phyloP scores from a whole-genome alignment of 257 asterid species.

The Capsicum chinense region DNA sequence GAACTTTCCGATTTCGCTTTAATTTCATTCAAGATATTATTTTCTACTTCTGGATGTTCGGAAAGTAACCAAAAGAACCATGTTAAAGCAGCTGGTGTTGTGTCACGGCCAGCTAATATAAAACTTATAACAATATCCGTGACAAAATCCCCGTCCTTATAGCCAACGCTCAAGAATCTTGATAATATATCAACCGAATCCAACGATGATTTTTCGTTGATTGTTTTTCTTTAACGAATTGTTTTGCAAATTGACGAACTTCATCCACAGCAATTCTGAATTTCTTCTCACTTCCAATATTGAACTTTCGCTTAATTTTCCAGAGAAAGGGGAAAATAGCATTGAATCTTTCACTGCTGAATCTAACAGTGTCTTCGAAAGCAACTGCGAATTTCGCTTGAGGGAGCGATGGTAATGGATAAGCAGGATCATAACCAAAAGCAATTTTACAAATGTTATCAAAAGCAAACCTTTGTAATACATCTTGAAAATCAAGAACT shows the following conservation, averaged over 20 bases:
- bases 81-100: neutral
- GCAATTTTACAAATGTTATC: conserved; percentile 4
- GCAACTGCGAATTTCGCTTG: neutral
- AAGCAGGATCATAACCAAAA: conserved; percentile 15
- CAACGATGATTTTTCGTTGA: neutral
- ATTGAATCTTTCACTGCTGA: conserved; percentile 20
- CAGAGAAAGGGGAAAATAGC: neutral
- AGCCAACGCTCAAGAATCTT: neutral
- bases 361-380: neutral
- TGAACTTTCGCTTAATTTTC: neutral
- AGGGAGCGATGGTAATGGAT: neutral
- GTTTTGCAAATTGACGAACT: conserved; percentile 18
- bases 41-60: neutral
- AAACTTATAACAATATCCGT: neutral
- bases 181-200: conserved; percentile 7
- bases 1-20: neutral
- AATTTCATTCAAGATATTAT: neutral
- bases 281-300: neutral
- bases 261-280: neutral
- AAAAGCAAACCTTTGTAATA: conserved; percentile 49
- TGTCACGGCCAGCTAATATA: conserved; percentile 22
- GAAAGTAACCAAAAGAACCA: conserved; percentile 14
- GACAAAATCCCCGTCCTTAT: neutral
- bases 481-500: conserved; percentile 58
- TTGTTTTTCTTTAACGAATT: neutral